A percentile compares a stretch with the other conserved stretches of the same genome.
Conservation (phyloP, 2,329 filamentous ascomycete species). For the Aspergillus flavus region DNA sequence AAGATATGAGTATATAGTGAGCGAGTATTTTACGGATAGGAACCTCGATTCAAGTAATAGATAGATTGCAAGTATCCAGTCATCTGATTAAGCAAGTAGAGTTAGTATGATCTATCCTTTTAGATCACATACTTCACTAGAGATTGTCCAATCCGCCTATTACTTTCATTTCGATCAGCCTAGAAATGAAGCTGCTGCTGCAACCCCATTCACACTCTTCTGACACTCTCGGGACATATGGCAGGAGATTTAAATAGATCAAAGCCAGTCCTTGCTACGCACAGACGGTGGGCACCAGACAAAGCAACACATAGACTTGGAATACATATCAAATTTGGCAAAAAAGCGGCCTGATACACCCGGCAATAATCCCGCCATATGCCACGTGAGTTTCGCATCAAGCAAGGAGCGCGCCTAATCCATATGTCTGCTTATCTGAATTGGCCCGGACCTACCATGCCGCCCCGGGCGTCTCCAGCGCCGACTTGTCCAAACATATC, state of each 20-base stretch:
- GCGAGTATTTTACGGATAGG: neutral
- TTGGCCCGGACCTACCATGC: constrained; percentile 40
- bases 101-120: neutral
- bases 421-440: constrained; percentile 30
- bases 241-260: neutral
- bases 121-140: constrained; percentile 16
- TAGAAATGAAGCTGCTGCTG: neutral
- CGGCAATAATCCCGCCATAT: constrained; percentile 5
- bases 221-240: neutral
- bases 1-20: neutral
- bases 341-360: neutral
- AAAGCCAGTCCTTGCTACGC: neutral
- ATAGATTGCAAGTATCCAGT: constrained; percentile 24
- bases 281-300: neutral
- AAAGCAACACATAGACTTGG: constrained; percentile 9
- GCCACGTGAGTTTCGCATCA: neutral
- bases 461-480: constrained; percentile 38
- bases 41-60: constrained; percentile 12
- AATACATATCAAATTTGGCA: constrained; percentile 8
- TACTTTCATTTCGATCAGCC: constrained; percentile 13
- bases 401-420: neutral
- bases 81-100: constrained; percentile 14
- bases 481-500: constrained; percentile 48
- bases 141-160: constrained; percentile 20
- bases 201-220: neutral